phyloP scores from a whole-genome alignment of 441 rosid genomes.

The Euphorbia schlechtendalii region DNA sequence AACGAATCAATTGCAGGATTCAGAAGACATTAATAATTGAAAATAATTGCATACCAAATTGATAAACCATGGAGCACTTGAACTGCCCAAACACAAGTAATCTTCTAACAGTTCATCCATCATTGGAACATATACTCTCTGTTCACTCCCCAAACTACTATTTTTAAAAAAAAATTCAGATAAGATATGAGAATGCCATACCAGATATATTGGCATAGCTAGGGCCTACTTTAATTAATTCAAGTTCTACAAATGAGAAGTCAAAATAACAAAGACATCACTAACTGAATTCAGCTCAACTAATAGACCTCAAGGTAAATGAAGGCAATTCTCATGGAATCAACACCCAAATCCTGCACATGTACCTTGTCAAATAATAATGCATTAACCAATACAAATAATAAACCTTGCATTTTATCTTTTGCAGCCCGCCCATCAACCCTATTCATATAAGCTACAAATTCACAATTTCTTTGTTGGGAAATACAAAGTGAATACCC shows the following conservation, averaged over 20 bases:
- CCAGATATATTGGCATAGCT: background rate
- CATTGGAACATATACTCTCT: too few relatives aligned
- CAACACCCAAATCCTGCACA: background rate
- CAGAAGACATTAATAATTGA: background rate
- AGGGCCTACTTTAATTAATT: too few relatives aligned
- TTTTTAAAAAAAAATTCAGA: too few relatives aligned
- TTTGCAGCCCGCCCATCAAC: slow-evolving; percentile 99
- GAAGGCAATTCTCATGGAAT: background rate
- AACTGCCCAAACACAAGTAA: background rate
- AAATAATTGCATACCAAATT: background rate
- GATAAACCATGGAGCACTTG: background rate
- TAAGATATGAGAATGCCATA: background rate
- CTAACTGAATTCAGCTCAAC: background rate
- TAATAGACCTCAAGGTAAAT: background rate
- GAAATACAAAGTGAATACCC: too few relatives aligned
- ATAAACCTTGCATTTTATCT: slow-evolving; percentile 98
- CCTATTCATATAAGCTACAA: slow-evolving; percentile 97
- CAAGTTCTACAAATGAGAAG: background rate
- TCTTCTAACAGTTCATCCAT: background rate
- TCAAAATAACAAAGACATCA: background rate
- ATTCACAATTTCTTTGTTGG: slow-evolving; percentile 96
- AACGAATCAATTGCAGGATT: background rate
- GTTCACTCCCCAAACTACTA: too few relatives aligned
- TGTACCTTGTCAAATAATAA: background rate
- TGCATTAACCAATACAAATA: slow-evolving; percentile 7